Base-by-base conservation (phyloP, 805 yeast species). In the Kurtzmaniella cleridarum region DNA sequence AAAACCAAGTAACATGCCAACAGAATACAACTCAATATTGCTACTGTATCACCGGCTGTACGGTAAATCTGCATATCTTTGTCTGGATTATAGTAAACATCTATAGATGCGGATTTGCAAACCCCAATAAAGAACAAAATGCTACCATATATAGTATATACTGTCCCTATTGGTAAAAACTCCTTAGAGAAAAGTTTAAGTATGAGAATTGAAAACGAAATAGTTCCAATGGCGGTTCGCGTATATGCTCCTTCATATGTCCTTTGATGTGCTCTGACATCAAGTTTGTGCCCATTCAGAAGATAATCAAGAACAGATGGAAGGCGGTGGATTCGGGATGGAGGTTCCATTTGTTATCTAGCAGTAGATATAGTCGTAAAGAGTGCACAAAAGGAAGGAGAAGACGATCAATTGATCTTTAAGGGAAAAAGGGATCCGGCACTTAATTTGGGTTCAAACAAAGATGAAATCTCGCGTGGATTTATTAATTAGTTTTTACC, bases 221-320 rank as follows among this genome's bases (percentile, higher is more conserved):
- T 57, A 38, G 81, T 73, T 15, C 85, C 81, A 24, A 86, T 61
- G 15, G 90, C 83, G 0, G 90, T 77, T 38, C 95, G 60, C 18
- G 82, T 68, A 52, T 86, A 85, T 1, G 95, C 90, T 0, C 95
- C 95, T 53, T 85, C 93, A 51, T 84, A 85, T 0, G 95, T 85
- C 41, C 95, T 59, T 58, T 85, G 93, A 49, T 82, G 83, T 0
- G 91, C 93, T 48, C 82, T 46, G 2, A 76, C 66, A 45, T 76
- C 81, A 18, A 76, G 56, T 47, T 71, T 69, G 39, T 64, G 65
- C 5, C 55, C 59, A 29, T 67, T 56, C 3, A 73, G 59, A 4
- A 71, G 59, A 12, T 64, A 52, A 34, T 66, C 67, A 10, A 68
- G 47, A 15, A 62, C 36, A 1, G 71, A 62, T 5, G 66, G 64